These are phyloP conservation scores for Cornus controversa DNA, from an alignment of 148 eudicot genomes.

Conservation along the genomic window DNA sequence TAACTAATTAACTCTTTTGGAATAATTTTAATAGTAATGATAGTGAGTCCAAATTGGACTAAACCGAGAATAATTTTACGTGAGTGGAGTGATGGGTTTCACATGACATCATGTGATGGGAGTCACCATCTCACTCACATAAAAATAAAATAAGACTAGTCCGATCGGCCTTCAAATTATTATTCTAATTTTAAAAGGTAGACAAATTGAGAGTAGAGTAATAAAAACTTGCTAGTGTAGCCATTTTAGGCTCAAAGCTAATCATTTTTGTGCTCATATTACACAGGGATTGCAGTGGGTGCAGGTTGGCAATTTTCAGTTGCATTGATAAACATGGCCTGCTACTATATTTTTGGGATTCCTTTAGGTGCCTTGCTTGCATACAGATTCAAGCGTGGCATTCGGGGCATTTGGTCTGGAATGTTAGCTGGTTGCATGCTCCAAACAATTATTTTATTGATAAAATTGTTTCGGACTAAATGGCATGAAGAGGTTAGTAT, in stretches of 20 bases:
- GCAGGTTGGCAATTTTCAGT: slow-evolving; percentile 56
- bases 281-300: slow-evolving; percentile 64
- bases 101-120: too few species aligned
- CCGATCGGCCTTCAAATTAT: too few species aligned
- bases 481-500: slow-evolving; percentile 30
- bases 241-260: too few species aligned
- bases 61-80: too few species aligned
- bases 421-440: slow-evolving; percentile 47
- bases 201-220: too few species aligned
- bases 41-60: too few species aligned
- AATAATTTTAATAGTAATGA: too few species aligned
- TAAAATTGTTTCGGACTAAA: slow-evolving; percentile 22
- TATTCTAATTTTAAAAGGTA: too few species aligned
- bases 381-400: slow-evolving; percentile 33
- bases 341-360: slow-evolving; percentile 52
- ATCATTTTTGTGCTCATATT: background rate
- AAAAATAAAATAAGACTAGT: too few species aligned
- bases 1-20: background rate
- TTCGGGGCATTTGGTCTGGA: slow-evolving; percentile 53
- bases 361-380: slow-evolving; percentile 53
- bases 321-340: slow-evolving; percentile 33
- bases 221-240: too few species aligned
- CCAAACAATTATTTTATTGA: slow-evolving; percentile 39
- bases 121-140: too few species aligned
- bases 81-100: too few species aligned